These are phyloP conservation scores for Boletus rubescentipes DNA, from an alignment of 768 basidiomycete species.

Conservation along the genomic window DNA sequence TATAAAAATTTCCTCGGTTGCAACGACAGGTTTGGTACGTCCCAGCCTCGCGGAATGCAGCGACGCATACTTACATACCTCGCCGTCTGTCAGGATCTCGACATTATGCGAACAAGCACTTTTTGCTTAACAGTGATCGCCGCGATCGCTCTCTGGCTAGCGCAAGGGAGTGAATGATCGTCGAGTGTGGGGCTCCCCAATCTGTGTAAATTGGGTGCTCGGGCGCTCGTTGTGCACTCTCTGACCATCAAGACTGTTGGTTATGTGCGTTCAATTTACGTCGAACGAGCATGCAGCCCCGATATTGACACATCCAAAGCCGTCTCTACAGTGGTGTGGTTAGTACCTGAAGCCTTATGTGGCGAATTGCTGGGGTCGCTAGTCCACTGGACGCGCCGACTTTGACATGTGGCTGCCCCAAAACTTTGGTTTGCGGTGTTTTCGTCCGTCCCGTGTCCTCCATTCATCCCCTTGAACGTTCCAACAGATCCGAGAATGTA, in stretches of 20 bases:
- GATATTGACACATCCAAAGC: conserved; percentile 10
- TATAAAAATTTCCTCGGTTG: conserved; percentile 5
- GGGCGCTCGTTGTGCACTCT: not conserved
- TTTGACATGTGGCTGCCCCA: conserved; percentile 28
- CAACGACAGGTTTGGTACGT: not conserved
- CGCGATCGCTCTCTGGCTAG: not conserved
- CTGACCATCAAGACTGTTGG: conserved; percentile 4
- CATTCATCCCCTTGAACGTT: conserved; percentile 27
- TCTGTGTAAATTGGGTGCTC: conserved; percentile 8
- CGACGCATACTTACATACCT: not conserved
- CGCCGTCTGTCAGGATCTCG: not conserved
- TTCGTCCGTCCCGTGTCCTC: conserved; percentile 2
- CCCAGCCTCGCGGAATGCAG: conserved; percentile 6
- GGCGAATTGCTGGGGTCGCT: conserved; percentile 1
- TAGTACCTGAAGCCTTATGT: conserved; percentile 6
- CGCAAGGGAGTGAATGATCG: conserved; percentile 3
- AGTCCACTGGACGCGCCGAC: conserved; percentile 1
- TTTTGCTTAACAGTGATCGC: not conserved
- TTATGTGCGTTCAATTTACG: conserved; percentile 21
- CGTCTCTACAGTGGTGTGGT: not conserved
- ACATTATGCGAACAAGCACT: not conserved
- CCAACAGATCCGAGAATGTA: conserved; percentile 6
- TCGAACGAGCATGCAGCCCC: conserved; percentile 7
- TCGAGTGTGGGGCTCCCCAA: not conserved
- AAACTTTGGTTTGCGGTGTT: conserved; percentile 10